Base-by-base conservation (phyloP, 2,329 filamentous ascomycete species). In the Diaporthe sp. region DNA sequence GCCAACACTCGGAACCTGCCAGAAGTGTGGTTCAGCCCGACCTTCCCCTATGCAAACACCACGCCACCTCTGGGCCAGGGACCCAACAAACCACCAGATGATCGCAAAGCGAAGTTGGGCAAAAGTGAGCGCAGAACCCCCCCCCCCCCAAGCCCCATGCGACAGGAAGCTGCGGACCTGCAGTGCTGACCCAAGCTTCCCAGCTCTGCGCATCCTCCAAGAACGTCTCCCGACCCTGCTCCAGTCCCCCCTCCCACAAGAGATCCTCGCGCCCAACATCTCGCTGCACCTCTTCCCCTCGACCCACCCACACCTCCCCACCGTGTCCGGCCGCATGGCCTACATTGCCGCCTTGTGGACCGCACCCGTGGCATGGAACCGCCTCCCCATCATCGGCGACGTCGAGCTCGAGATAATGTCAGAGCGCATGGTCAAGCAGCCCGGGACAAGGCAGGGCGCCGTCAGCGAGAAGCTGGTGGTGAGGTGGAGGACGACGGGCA, bases 341-440 rank as follows among this genome's bases (percentile, higher is more conserved):
- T 99, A 99, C 83, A 94, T 94, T 47, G 96, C 97, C 25, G 97
- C 97, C 3, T 87, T 99, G 50, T 98, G 96, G 96, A 98, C 97
- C 0, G 95, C 96, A 0, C 97, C 97, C 0, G 93, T 99, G 69
- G 96, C 96, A 39, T 99, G 97, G 97, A 97, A 97, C 80, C 92
- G 94, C 37, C 89, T 99, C 1, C 97, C 97, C 3, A 91, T 98
- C 27, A 90, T 98, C 42, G 96, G 96, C 77, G 97, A 98, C 80
- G 94, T 98, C 58, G 92, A 92, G 78, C 89, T 99, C 15, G 92
- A 94, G 79, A 97, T 99, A 70, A 84, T 97, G 25, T 96, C 94
- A 17, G 96, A 98, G 86, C 94, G 96, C 78, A 97, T 99, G 90
- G 91, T 93, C 73, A 89, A 90, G 75, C 88, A 88, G 77, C 86